Evolutionary conservation across 345 rosid genomes (phyloP), one percentile per base, ranked within the genome.

Genomic region (Sapria himalayana): DNA sequence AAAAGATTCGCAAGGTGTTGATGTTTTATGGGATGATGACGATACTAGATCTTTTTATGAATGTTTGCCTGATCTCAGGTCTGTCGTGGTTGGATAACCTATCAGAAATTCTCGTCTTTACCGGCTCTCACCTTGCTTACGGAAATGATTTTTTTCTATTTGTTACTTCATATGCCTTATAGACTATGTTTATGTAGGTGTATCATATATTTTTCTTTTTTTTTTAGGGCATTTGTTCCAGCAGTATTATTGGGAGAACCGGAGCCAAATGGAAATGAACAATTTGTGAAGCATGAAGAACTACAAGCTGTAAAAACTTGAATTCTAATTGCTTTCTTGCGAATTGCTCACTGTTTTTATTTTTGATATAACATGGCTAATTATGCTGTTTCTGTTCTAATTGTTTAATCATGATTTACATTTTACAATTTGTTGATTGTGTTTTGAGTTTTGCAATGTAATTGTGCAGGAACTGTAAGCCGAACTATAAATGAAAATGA

Each of bases 11-110:
- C 63, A 77, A 18, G 60, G 35, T 54, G 56, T 61, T 1, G 99
- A 84, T 67, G 74, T 93, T 48, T 55, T 80, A 50, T 84, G 99
- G 99, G 93, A 84, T 62, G 95, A 91, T 55, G 95, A 84, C 51
- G 95, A 91, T 58, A 80, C 99, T 31, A 77, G 78, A 57, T 76
- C 93, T 39, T 91, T 91, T 58, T 91, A 91, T 48, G 99, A 84
- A 65, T 71, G 75, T 55, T 70, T 80, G 49, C 93, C 95, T 21
- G 99, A 91, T 72, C 86, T 91, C 51, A 84, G 99, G 99, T 91
- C 48, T 61, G 76, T 56, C 42, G 34, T 56, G 13, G 46, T 16
- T 39, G 25, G 35, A 38, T 5, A 16, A 43, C 39, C 15, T 27
- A n/a, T 43, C 9, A 3, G 14, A 7, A 13, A 4, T 36, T 39